Evolutionary conservation across 108 stramenopile genomes (phyloP).

Genomic region (Conticribra weissflogii): DNA sequence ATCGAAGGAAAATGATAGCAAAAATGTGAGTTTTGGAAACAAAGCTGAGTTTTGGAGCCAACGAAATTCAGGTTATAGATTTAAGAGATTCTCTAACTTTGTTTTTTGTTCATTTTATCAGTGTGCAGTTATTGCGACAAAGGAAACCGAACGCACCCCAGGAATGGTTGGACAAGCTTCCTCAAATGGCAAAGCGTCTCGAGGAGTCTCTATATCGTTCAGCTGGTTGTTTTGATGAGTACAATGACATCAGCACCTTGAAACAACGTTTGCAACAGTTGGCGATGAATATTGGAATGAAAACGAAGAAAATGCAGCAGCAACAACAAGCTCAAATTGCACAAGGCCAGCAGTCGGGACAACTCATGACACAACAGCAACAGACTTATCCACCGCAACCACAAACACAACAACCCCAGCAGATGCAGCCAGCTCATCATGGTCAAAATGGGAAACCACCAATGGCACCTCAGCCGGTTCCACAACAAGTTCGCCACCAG

Average conservation of each 20-base stretch:
- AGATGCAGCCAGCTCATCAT: conserved; percentile 10
- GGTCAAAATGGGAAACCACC: conserved; percentile 22
- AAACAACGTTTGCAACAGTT: conserved; percentile 93
- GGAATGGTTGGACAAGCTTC: conserved; percentile 94
- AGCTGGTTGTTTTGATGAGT: conserved; percentile 87
- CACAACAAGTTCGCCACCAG: conserved; percentile 23
- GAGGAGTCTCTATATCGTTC: conserved; percentile 94
- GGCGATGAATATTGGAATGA: conserved; percentile 92
- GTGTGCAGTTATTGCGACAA: conserved; percentile 91
- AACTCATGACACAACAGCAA: conserved; percentile 43
- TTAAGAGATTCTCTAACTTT: too few species aligned
- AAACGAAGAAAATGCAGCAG: conserved; percentile 73
- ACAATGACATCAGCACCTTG: conserved; percentile 89
- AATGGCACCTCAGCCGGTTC: conserved; percentile 25
- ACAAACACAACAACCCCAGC: conserved; percentile 54
- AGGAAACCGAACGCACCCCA: conserved; percentile 94
- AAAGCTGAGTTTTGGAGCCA: too few species aligned
- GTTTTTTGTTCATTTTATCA: conserved; percentile 23
- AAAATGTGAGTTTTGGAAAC: conserved; percentile 77
- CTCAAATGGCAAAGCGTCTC: conserved; percentile 95
- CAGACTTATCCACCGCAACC: conserved; percentile 43
- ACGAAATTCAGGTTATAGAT: too few species aligned
- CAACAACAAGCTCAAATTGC: conserved; percentile 8
- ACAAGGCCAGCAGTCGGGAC: conserved; percentile 33
- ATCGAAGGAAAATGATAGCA: conserved; percentile 92